These are phyloP conservation scores for Balansia obtecta DNA, from an alignment of 2,329 filamentous ascomycete genomes.

Conservation along the genomic window DNA sequence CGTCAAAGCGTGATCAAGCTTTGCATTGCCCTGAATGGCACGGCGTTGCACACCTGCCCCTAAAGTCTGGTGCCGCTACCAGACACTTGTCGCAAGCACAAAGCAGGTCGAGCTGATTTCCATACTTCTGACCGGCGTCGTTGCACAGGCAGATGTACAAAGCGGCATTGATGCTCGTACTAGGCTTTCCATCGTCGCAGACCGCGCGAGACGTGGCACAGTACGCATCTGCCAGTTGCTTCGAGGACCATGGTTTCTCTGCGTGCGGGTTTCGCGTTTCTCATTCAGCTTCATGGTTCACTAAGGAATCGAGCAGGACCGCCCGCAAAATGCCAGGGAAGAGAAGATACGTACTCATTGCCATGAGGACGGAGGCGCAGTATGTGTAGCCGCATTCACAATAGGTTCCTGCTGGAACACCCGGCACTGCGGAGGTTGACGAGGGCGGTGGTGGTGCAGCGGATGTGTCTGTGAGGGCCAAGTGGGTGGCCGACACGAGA, in stretches of 20 bases:
- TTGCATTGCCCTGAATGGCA: constrained; percentile 16
- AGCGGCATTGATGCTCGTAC: constrained; percentile 18
- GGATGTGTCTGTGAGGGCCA: constrained; percentile 3
- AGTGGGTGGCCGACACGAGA: constrained; percentile 12
- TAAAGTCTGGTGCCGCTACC: constrained; percentile 25
- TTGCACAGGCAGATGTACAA: constrained; percentile 28
- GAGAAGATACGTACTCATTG: constrained; percentile 18
- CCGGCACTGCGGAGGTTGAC: constrained; percentile 5
- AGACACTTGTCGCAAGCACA: constrained; percentile 28
- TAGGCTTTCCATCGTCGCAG: constrained; percentile 19
- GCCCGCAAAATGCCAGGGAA: neutral
- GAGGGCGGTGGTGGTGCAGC: constrained; percentile 1
- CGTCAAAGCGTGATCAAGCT: neutral
- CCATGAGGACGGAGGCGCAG: constrained; percentile 25
- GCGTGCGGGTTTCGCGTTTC: neutral
- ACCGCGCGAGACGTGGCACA: constrained; percentile 24
- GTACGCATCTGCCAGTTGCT: constrained; percentile 22
- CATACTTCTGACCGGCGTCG: constrained; percentile 18
- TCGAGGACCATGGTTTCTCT: constrained; percentile 22
- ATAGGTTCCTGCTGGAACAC: constrained; percentile 18
- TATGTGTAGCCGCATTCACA: constrained; percentile 31
- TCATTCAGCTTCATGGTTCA: no score
- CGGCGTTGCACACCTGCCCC: constrained; percentile 26
- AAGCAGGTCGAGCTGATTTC: constrained; percentile 23
- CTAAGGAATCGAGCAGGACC: neutral